phyloP scores from a whole-genome alignment of 2,329 filamentous ascomycete species.

The Venturia pyrina region DNA sequence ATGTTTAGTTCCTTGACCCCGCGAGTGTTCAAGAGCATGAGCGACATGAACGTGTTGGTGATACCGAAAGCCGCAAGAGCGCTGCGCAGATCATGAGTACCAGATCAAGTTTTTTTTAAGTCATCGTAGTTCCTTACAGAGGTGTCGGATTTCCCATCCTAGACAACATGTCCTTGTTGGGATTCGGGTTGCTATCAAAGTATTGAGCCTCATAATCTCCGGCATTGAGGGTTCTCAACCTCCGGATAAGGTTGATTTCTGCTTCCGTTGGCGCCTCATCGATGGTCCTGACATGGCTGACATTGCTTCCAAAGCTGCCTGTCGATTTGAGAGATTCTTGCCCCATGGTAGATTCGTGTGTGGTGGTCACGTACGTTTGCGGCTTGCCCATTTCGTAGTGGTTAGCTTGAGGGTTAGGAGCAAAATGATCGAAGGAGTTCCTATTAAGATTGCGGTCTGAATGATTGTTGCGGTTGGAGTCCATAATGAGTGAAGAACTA shows the following conservation, averaged over 20 bases:
- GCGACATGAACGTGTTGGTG: slow-evolving; percentile 8
- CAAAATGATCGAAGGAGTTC: background rate
- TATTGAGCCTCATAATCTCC: slow-evolving; percentile 8
- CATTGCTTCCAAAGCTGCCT: slow-evolving; percentile 4
- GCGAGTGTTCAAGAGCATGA: slow-evolving; percentile 6
- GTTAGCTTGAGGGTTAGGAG: background rate
- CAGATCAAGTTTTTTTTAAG: background rate
- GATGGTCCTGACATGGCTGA: background rate
- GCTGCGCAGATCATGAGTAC: background rate
- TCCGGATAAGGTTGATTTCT: slow-evolving; percentile 3
- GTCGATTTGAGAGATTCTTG: background rate
- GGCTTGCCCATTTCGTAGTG: slow-evolving; percentile 6
- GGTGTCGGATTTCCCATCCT: slow-evolving; percentile 10
- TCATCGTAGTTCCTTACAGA: background rate
- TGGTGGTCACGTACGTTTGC: background rate
- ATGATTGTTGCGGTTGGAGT: background rate
- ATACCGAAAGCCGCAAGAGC: slow-evolving; percentile 7
- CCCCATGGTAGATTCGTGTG: background rate
- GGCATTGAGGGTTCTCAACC: slow-evolving; percentile 2
- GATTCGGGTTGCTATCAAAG: background rate
- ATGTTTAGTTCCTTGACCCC: slow-evolving; percentile 4
- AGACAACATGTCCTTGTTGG: background rate
- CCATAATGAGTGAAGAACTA: background rate
- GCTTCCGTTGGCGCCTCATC: slow-evolving; percentile 6
- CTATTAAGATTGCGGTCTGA: background rate